Percentiles rank a stretch among this genome's conserved stretches.
Conservation (phyloP, 768 basidiomycete species). For the Russula abietina region DNA sequence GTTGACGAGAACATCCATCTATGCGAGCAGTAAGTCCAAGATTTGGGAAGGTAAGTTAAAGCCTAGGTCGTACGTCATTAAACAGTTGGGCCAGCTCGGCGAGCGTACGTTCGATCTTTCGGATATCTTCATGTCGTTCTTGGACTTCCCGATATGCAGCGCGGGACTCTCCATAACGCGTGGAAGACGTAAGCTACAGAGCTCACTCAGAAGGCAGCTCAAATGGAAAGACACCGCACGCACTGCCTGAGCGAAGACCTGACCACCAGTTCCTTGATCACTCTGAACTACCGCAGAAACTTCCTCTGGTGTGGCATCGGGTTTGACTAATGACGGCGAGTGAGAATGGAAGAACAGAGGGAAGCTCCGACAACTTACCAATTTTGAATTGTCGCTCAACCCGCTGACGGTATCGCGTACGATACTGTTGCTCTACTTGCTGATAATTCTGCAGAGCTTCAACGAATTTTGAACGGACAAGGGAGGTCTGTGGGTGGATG, state of each 20-base stretch:
- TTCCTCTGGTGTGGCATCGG: conserved; percentile 87
- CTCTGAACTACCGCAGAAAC: conserved; percentile 81
- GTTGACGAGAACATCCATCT: conserved; percentile 75
- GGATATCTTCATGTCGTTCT: conserved; percentile 79
- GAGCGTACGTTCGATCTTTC: conserved; percentile 78
- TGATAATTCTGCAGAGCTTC: conserved; percentile 85
- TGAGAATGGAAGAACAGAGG: background rate
- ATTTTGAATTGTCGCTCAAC: conserved; percentile 87
- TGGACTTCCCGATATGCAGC: conserved; percentile 85
- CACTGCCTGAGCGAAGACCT: conserved; percentile 89
- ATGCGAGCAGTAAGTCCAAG: conserved; percentile 3
- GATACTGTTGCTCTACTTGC: conserved; percentile 73
- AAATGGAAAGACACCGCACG: conserved; percentile 19
- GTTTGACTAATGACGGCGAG: conserved; percentile 57
- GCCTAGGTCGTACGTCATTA: conserved; percentile 52
- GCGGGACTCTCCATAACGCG: conserved; percentile 76
- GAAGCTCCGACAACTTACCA: conserved; percentile 38
- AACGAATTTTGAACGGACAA: conserved; percentile 50
- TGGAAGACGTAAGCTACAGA: conserved; percentile 64
- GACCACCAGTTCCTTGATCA: conserved; percentile 56
- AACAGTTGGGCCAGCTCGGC: conserved; percentile 88
- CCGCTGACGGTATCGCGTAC: conserved; percentile 70
- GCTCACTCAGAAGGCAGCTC: background rate
- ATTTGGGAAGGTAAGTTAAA: background rate
- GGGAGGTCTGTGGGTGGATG: conserved; percentile 14